A percentile compares a stretch with the other conserved stretches of the same genome.
Evolutionary conservation across 495 filamentous ascomycete genomes (phyloP).

Genomic region (Podospora tetraspora): DNA sequence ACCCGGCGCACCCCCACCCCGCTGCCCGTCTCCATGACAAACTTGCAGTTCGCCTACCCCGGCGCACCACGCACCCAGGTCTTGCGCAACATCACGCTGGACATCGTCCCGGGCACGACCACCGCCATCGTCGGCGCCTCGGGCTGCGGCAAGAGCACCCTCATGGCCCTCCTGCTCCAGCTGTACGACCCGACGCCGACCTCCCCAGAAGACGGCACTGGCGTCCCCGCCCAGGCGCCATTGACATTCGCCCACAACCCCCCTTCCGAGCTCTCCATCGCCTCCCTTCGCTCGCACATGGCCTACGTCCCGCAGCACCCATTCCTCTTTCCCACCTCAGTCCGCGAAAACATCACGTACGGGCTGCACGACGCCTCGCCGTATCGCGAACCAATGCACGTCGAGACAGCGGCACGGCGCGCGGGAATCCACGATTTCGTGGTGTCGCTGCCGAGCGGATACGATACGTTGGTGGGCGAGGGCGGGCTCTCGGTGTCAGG

Average conservation of each 20-base stretch:
- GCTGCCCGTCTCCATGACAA: constrained; percentile 56
- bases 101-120: constrained; percentile 52
- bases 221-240: constrained; percentile 31
- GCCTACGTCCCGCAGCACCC: constrained; percentile 74
- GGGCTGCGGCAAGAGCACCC: constrained; percentile 85
- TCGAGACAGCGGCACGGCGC: constrained; percentile 56
- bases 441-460: constrained; percentile 62
- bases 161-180: constrained; percentile 64
- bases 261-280: constrained; percentile 53
- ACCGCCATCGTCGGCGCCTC: constrained; percentile 78
- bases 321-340: constrained; percentile 66
- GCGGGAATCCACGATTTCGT: constrained; percentile 82
- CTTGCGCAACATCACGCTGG: constrained; percentile 56
- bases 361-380: constrained; percentile 50
- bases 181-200: constrained; percentile 24
- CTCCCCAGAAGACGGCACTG: neutral
- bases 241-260: constrained; percentile 56
- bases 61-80: constrained; percentile 47
- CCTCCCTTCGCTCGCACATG: constrained; percentile 61
- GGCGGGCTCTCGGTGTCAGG: constrained; percentile 71
- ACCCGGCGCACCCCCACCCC: constrained; percentile 40
- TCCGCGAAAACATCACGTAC: constrained; percentile 77
- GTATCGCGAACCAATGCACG: constrained; percentile 32
- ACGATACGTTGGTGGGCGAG: constrained; percentile 70
- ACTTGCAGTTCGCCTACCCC: constrained; percentile 66